Percentiles rank a stretch among this genome's conserved stretches.
phyloP scores from a whole-genome alignment of 495 filamentous ascomycete genomes.

The Annulohypoxylon nitens region DNA sequence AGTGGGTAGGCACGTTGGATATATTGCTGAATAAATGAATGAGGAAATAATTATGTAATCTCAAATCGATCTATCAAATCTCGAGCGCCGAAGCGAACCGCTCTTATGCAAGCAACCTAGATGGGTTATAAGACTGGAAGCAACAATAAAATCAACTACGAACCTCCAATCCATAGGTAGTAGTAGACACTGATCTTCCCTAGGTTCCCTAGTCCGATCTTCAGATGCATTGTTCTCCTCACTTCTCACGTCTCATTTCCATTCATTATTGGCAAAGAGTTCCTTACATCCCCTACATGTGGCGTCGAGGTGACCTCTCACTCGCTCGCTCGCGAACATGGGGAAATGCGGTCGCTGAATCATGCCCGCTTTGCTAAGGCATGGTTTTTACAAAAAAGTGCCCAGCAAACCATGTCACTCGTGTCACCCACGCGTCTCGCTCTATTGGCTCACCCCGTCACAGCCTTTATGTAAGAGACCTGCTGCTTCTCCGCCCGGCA shows the following conservation, averaged over 20 bases:
- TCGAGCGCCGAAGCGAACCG: slow-evolving; percentile 10
- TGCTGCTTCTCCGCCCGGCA: slow-evolving; percentile 27
- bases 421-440: slow-evolving; percentile 31
- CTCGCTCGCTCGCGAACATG: slow-evolving; percentile 24
- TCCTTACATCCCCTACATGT: slow-evolving; percentile 19
- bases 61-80: not conserved
- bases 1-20: not conserved
- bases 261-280: slow-evolving; percentile 1
- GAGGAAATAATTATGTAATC: not conserved
- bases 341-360: slow-evolving; percentile 27
- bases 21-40: slow-evolving; percentile 16
- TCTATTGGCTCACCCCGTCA: slow-evolving; percentile 19
- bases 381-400: slow-evolving; percentile 6
- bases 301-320: slow-evolving; percentile 29
- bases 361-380: slow-evolving; percentile 27
- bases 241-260: slow-evolving; percentile 8
- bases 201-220: slow-evolving; percentile 8
- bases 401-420: slow-evolving; percentile 36
- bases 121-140: not conserved
- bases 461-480: slow-evolving; percentile 22
- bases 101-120: slow-evolving; percentile 19
- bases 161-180: not conserved
- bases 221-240: slow-evolving; percentile 28
- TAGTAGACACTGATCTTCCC: slow-evolving; percentile 2
- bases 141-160: slow-evolving; percentile 3